These are phyloP conservation scores for Mucor indicus DNA, from an alignment of 371 early-diverging fungal species.

Conservation along the genomic window DNA sequence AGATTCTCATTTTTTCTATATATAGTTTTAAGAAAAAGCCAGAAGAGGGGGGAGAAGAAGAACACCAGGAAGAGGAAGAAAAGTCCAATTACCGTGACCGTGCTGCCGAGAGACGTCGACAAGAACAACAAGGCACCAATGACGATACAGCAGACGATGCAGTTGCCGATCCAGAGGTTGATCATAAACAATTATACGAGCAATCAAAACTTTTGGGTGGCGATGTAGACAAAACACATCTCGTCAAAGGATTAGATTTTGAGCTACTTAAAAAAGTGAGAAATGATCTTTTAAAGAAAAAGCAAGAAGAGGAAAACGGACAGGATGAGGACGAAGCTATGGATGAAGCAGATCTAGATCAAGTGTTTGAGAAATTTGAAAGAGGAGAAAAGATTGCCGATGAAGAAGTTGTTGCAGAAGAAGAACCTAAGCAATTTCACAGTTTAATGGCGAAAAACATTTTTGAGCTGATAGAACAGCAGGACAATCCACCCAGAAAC, in stretches of 20 bases:
- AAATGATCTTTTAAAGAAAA: slow-evolving; percentile 21
- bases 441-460: slow-evolving; percentile 37
- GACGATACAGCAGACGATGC: slow-evolving; percentile 32
- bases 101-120: slow-evolving; percentile 83
- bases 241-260: slow-evolving; percentile 91
- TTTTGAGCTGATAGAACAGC: slow-evolving; percentile 31
- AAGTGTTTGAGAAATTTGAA: slow-evolving; percentile 6
- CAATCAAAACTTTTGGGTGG: slow-evolving; percentile 90
- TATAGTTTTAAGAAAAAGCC: slow-evolving; percentile 14
- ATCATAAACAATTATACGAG: slow-evolving; percentile 60
- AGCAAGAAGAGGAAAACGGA: slow-evolving; percentile 3
- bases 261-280: slow-evolving; percentile 72
- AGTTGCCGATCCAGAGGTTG: slow-evolving; percentile 35
- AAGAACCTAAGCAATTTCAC: slow-evolving; percentile 13
- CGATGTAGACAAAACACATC: slow-evolving; percentile 81
- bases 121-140: slow-evolving; percentile 33
- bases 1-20: not conserved
- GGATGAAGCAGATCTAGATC: slow-evolving; percentile 9
- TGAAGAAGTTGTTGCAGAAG: not conserved
- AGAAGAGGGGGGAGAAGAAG: slow-evolving; percentile 4
- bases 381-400: slow-evolving; percentile 12
- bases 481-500: slow-evolving; percentile 34
- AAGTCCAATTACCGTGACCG: slow-evolving; percentile 73
- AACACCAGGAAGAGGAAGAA: slow-evolving; percentile 1
- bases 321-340: slow-evolving; percentile 8